These are phyloP conservation scores for Kluyveromyces nonfermentans DNA, from an alignment of 805 yeast genomes.

Conservation along the genomic window DNA sequence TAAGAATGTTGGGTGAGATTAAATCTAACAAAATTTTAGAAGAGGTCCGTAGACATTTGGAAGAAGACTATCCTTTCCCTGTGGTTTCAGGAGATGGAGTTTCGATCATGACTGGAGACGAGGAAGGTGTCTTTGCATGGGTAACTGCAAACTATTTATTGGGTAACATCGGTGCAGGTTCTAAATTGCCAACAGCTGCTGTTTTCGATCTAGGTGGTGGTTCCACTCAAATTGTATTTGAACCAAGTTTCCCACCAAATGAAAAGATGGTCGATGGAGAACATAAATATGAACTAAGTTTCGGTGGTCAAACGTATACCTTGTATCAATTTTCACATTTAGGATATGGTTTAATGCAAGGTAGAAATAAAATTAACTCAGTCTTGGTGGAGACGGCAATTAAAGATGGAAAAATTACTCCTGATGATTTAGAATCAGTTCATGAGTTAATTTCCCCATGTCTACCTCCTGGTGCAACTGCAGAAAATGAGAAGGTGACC, in stretches of 20 bases:
- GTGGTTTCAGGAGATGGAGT: slow-evolving; percentile 82
- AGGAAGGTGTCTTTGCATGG: slow-evolving; percentile 99
- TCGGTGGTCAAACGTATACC: slow-evolving; percentile 72
- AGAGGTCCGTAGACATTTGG: slow-evolving; percentile 70
- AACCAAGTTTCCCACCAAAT: slow-evolving; percentile 63
- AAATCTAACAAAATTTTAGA: slow-evolving; percentile 62
- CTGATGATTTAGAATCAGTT: slow-evolving; percentile 32
- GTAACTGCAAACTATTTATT: slow-evolving; percentile 87
- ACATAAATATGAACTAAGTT: slow-evolving; percentile 68
- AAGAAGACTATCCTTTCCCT: slow-evolving; percentile 80
- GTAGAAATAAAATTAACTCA: slow-evolving; percentile 71
- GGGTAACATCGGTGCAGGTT: slow-evolving; percentile 80
- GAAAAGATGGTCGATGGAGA: slow-evolving; percentile 76
- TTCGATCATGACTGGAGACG: slow-evolving; percentile 89
- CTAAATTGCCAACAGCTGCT: slow-evolving; percentile 81
- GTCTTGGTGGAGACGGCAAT: slow-evolving; percentile 47
- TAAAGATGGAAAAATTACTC: slow-evolving; percentile 32
- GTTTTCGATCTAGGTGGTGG: slow-evolving; percentile 98
- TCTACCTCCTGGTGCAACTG: slow-evolving; percentile 64
- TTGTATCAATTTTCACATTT: slow-evolving; percentile 91
- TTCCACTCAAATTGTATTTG: slow-evolving; percentile 96
- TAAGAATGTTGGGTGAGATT: slow-evolving; percentile 72
- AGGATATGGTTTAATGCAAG: slow-evolving; percentile 94
- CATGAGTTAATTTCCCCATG: slow-evolving; percentile 68
- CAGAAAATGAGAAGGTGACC: slow-evolving; percentile 54